Evolutionary conservation across 768 basidiomycete species (phyloP), one percentile per base, ranked within the genome.

Genomic region (Termitomyces sp.): DNA sequence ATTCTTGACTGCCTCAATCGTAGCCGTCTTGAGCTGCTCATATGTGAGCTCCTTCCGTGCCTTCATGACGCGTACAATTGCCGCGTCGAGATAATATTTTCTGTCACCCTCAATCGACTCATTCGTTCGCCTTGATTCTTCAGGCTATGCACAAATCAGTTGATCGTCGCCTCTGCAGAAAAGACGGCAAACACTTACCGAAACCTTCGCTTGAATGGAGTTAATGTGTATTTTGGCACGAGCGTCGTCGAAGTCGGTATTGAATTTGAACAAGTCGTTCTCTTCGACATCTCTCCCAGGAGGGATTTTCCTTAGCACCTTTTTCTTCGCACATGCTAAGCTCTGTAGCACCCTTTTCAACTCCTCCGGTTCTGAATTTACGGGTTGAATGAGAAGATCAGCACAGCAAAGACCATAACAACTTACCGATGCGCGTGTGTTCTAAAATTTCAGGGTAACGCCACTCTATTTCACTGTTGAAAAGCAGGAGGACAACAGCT

Each of bases 21-120:
- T 91, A 59, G 86, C 85, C 47, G 84, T 81, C 70, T 91, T 88
- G 63, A 98, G 78, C 60, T 88, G 79, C 61, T 89, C 84, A 63
- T 92, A 85, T 23, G 74, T 76, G 70, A 96, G 75, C 70, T 89
- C 88, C 73, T 96, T 98, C 62, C 84, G 82, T 2, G 84, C 86
- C 68, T 98, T 98, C 94, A 98, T 95, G 64, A 96, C 85, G 6
- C 97, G 86, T 32, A 99, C 96, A 62, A 99, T 95, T 20, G 95
- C 95, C 0, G 94, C 94, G 61, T 98, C 94, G 13, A 98, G 77
- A 54, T 86, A 85, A 63, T 86, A 81, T 56, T 87, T 86, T 56
- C 96, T 83, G 69, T 98, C 94, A 33, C 86, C 84, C 60, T 95
- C 90, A 36, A 99, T 92, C 43, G 88, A 81, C 2, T 78, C 80